Base-by-base conservation (phyloP, 352 stramenopile genomes). In the Phytopythium cucurbitacearum region DNA sequence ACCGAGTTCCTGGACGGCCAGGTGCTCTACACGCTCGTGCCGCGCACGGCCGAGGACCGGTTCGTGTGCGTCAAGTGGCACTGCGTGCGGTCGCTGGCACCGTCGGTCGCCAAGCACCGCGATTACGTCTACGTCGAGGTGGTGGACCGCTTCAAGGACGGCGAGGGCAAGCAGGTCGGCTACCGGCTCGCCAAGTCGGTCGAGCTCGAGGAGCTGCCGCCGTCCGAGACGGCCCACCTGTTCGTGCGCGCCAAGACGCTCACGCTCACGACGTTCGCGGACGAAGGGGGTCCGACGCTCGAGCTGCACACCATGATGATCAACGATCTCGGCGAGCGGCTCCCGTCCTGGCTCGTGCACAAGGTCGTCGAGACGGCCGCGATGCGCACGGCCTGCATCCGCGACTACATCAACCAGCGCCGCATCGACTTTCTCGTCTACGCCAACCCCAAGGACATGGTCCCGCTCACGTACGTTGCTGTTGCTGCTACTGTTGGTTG, bases 91-190 rank as follows among this genome's bases (percentile, higher is more conserved):
- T 89, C 80, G 32, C 59, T 88, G 5, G 80, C 83, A 28, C 76
- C 83, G 8, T 87, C 80, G 8, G 80, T 89, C 3, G 70, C 83
- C 48, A 91, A 84, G 49, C 76, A 89, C 46, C 63, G 83, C 4
- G 83, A 93, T 68, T 93, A 90, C 66, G 67, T 93, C 3, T 93
- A 93, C 64, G 72, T 91, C 32, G 83, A 93, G 50, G 63, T 93
- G 35, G 83, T 93, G 48, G 83, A 91, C 60, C 80, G 82, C 34
- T 93, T 93, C 56, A 57, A 76, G 34, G 71, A 89, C 59, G 53
- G 68, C 13, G 71, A 88, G 16, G 80, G 76, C 40, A 70, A 74
- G 13, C 69, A 72, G 11, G 67, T 93, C 12, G 83, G 83, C 40
- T 90, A 86, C 58, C 74, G 83, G 10, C 67, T 93, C 1, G 71